Base-by-base conservation (phyloP, 2,329 filamentous ascomycete species). In the Aspergillus pseudotamarii region DNA sequence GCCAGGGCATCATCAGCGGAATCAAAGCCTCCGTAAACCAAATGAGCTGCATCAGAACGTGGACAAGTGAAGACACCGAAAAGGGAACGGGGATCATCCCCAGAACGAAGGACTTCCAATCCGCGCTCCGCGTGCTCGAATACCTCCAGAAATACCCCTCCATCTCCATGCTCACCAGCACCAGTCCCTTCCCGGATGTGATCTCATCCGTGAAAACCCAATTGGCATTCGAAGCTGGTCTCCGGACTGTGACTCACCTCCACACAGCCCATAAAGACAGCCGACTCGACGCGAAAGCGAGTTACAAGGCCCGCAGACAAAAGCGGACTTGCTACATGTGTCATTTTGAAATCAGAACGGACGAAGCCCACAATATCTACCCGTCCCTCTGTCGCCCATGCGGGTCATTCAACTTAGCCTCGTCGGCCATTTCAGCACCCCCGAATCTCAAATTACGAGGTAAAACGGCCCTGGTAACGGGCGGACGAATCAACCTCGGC, bases 401-500 rank as follows among this genome's bases (percentile, higher is more conserved):
- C 58, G 77, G 75, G 26, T 65, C 68, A 12, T 79, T 79, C 65
- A 79, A 78, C 48, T 63, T 75, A 12, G 65, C 69, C n/a, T 68
- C 65, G 19, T 72, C 71, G 26, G 50, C 12, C 56, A 66, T 10
- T 50, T 75, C 8, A 75, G 76, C 72, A 9, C 76, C 75, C 0
- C 36, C 65, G 12, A 74, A 72, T 12, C 64, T 79, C 0, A n/a
- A 69, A 14, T 59, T 77, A 4, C 16, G 66, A 51, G 50, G 50
- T 1, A 53, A 53, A 30, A 74, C 70, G 2, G 76, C 77, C 0
- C 69, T 79, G 6, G 72, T 79, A 2, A 79, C 77, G 4, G 77
- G 77, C 6, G 77, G 72, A 1, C 68, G 77, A 23, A 68, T 78
- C 30, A 77, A 78, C 48, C 68, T 78, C 14, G 77, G 77, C 16